Base-by-base conservation (phyloP, 345 rosid species). In the Heritiera littoralis region DNA sequence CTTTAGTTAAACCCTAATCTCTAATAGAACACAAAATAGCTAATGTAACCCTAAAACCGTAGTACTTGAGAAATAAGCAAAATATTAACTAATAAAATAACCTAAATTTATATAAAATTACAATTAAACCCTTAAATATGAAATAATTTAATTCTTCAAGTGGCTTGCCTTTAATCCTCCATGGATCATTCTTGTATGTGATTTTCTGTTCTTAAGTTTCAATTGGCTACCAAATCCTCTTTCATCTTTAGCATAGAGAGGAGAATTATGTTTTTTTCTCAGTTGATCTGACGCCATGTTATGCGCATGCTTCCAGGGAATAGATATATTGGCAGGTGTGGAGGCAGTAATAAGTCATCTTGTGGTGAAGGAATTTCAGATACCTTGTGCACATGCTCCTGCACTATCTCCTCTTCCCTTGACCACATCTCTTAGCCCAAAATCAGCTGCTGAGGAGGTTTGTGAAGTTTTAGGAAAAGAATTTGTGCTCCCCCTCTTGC, bases 381-480 rank as follows among this genome's bases (percentile, higher is more conserved):
- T 89, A 79, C 92, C 94, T 38, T 89, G 94, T 81, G 94, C 92
- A 11, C 92, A 90, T 84, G 94, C 94, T 65, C 94, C 94, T 43
- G 92, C 92, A 70, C 68, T 87, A 76, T 77, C 58, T 12, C 89
- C 92, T 35, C 77, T 87, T 54, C 86, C 90, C 41, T 71, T 90
- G 79, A 79, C 83, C 63, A 54, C 35, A 63, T 75, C 66, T 72
- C 87, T 90, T 46, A 79, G 88, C 81, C 94, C 94, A 30, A 90
- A 86, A 83, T 89, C 94, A 43, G 89, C 94, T 71, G 90, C 92
- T 13, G 94, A 90, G 86, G 94, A 90, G 94, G 92, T 89, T 70
- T 80, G 88, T 84, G 69, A 76, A 80, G 58, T 65, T 66, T 18
- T 66, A 49, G 15, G 12, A 66, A 66, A 63, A 48, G 13, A 71